Base-by-base conservation (phyloP, 139 green algal species). In the Chlorella sp. region DNA sequence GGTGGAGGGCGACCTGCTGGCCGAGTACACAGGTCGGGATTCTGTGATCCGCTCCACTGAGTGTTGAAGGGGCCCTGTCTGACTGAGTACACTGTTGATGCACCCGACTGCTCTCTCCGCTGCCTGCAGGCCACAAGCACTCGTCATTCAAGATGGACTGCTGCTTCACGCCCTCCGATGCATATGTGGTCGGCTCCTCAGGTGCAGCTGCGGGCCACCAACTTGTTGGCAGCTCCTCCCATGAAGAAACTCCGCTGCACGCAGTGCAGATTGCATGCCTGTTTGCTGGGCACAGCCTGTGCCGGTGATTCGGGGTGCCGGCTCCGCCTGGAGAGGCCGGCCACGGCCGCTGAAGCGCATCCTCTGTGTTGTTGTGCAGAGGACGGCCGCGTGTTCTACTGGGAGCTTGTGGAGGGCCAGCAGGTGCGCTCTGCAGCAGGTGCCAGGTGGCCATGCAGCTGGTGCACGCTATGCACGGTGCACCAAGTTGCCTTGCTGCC, bases 331-430 rank as follows among this genome's bases (percentile, higher is more conserved):
- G n/a, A n/a, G n/a, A n/a, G n/a, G n/a, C n/a, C n/a, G n/a, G n/a
- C n/a, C n/a, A n/a, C n/a, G n/a, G n/a, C 62, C 20, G 22, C 19
- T 69, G 20, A 65, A 3, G 30, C 30, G 56, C 30, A 65, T 14
- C 56, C 26, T 65, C 62, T 9, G 28, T 32, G 60, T 32, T 32
- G 3, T 20, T 65, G 44, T 83, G 54, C 60, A 73, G 44, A 86
- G 80, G 87, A 92, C 95, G 95, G 96, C 14, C 87, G 89, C 1
- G 92, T 98, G 20, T 86, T 91, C 9, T 95, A 93, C 70, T 99
- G 95, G 95, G 96, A 99, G 84, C 80, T 98, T 43, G 92, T 98
- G 20, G 92, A 95, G 7, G 91, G 83, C 20, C 67, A 83, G 24
- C 60, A 95, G 73, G 51, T 60, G 51, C 11, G 51, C 51, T 11